Base-by-base conservation (phyloP, 1,139 yeast genomes). In the Yamadazyma triangularis region DNA sequence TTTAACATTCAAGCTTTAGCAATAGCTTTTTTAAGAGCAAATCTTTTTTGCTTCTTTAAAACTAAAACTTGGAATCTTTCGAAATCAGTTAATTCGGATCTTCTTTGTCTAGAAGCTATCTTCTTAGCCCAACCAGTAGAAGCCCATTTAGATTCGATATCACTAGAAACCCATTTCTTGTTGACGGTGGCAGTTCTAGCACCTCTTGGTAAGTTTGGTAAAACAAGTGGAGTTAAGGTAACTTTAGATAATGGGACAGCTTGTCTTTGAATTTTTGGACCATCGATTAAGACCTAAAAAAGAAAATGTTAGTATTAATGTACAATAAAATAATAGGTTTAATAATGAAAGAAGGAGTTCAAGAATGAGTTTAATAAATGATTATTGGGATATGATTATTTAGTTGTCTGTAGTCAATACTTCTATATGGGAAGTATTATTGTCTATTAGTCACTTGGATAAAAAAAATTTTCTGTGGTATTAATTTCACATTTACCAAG, bases 31-130 rank as follows among this genome's bases (percentile, higher is more conserved):
- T 84, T 85, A 62, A 89, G 89, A 71, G 91, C 88, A 65, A 69
- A 81, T 77, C 91, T 84, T 75, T 87, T 87, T 79, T 89, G 96
- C 81, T 88, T 91, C 85, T 85, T 89, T 70, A 87, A 82, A 56
- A 87, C 93, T 69, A 85, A 67, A 57, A 89, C 98, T 79, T 91
- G 96, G 96, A 91, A 91, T 82, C 99, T 89, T 79, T 91, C 96
- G 61, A 91, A 91, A 74, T 91, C 99, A 55, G 91, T 65, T 67
- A 93, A 83, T 64, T 82, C 74, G 58, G 93, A 70, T 79, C 98
- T 86, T 71, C 81, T 87, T 71, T 84, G 80, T 71, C 84, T 87
- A 70, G 85, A 82, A 62, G 94, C 96, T 61, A 91, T 82, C 79
- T 87, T 88, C 85, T 91, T 86, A 62, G 97, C 96, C 96, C 96